These are phyloP conservation scores for Tulasnella sp. DNA, from an alignment of 768 basidiomycete genomes.

Conservation along the genomic window DNA sequence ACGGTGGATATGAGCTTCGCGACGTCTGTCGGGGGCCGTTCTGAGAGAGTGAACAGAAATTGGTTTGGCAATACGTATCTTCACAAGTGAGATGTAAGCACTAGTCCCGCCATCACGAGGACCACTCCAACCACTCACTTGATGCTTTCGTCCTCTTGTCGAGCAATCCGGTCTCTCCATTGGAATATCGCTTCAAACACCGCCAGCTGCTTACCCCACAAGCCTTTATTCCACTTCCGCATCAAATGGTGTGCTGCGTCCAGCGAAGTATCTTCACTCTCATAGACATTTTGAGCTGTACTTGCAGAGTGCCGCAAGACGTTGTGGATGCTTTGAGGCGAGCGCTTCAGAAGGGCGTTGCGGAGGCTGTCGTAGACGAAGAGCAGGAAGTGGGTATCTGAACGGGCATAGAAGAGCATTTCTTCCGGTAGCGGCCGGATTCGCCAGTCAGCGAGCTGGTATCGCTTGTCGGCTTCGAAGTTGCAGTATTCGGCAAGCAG, in stretches of 20 bases:
- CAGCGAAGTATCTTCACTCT: conserved; percentile 45
- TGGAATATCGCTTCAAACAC: conserved; percentile 62
- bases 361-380: conserved; percentile 87
- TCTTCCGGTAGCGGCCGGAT: conserved; percentile 79
- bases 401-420: conserved; percentile 86
- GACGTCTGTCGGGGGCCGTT: conserved; percentile 54
- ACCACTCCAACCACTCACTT: conserved; percentile 36
- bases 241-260: conserved; percentile 69
- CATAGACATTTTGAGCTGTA: conserved; percentile 58
- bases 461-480: conserved; percentile 85
- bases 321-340: conserved; percentile 25
- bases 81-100: conserved; percentile 9
- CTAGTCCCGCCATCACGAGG: background rate
- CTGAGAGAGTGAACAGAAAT: conserved; percentile 57
- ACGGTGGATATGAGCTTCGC: conserved; percentile 49
- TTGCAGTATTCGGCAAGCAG: conserved; percentile 83
- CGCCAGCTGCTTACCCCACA: conserved; percentile 37
- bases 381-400: conserved; percentile 91
- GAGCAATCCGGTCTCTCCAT: conserved; percentile 71
- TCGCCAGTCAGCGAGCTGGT: conserved; percentile 96
- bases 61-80: conserved; percentile 72
- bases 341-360: conserved; percentile 54
- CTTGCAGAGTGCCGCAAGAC: conserved; percentile 63
- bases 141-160: conserved; percentile 78
- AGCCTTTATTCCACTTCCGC: conserved; percentile 68